Base-by-base conservation (phyloP, 495 filamentous ascomycete species). In the Cercophora newfieldiana region DNA sequence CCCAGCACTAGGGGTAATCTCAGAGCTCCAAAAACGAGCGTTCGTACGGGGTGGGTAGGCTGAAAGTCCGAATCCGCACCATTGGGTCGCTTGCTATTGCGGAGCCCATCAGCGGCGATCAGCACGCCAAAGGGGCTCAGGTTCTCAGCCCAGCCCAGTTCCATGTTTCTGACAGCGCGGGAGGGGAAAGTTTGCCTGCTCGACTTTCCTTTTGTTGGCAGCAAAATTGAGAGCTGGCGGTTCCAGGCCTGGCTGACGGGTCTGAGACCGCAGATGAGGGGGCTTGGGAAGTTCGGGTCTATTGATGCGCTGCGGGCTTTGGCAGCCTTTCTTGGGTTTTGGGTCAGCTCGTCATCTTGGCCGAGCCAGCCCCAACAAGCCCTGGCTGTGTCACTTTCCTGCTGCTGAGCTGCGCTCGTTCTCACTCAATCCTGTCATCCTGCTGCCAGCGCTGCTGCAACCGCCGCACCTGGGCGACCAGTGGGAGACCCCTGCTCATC, bases 351-450 rank as follows among this genome's bases (percentile, higher is more conserved):
- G 37, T 44, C 37, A 44, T 44, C 54, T 28, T 57, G 18, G 54
- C 7, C 25, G 6, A 10, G 54, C 54, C 26, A 26, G 16, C 26
- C 21, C 54, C 54, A 30, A 57, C 54, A 18, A 28, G 37, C 54
- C 26, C 26, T 29, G 54, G 22, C 26, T 19, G 28, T 26, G 24
- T 26, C 26, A 19, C 16, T 19, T 30, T 26, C 26, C 24, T 7
- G n/a, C n/a, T n/a, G n/a, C n/a, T n/a, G n/a, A n/a, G n/a, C n/a
- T n/a, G n/a, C n/a, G n/a, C n/a, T 26, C 25, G 21, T 21, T 56
- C 53, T 57, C 54, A 57, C 54, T 57, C 54, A 16, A 57, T 57
- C 54, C 54, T 57, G 54, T 26, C 22, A 57, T 57, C 24, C 54
- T 26, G 54, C 54, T 24, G 25, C n/a, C 3, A 26, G 53, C 22